Conservation (phyloP, 176 grass and related monocot genomes). For the Aegilops speltoides region DNA sequence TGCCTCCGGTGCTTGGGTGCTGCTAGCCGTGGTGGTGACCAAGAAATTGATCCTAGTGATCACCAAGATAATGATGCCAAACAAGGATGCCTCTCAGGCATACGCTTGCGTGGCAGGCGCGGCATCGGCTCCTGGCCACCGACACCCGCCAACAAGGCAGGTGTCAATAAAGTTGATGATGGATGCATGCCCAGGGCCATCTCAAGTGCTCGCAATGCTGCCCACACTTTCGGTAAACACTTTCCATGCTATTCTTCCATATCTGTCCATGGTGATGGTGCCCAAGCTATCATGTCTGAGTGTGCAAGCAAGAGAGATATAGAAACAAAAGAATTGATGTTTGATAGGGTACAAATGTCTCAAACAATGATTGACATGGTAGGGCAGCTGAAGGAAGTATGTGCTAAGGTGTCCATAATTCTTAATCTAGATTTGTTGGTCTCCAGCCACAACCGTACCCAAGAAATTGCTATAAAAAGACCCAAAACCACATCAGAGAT, state of each 20-base stretch:
- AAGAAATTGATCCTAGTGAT: no score
- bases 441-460: no score
- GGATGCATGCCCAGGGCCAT: not conserved
- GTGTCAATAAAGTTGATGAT: not conserved
- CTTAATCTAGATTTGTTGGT: not conserved
- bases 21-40: no score
- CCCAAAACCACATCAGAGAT: not conserved
- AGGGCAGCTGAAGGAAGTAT: not conserved
- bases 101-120: not conserved
- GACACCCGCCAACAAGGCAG: not conserved
- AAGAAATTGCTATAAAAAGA: not conserved
- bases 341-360: not conserved
- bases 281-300: not conserved
- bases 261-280: not conserved
- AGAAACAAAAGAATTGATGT: not conserved
- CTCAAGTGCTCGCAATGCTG: not conserved
- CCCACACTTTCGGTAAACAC: not conserved
- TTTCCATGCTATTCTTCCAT: not conserved
- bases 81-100: not conserved
- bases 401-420: not conserved
- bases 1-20: no score
- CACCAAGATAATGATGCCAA: not conserved
- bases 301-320: no score
- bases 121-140: not conserved
- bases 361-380: not conserved